These are phyloP conservation scores for Bryum argenteum DNA, from an alignment of 225 moss, liverwort and hornwort species.

Conservation along the genomic window DNA sequence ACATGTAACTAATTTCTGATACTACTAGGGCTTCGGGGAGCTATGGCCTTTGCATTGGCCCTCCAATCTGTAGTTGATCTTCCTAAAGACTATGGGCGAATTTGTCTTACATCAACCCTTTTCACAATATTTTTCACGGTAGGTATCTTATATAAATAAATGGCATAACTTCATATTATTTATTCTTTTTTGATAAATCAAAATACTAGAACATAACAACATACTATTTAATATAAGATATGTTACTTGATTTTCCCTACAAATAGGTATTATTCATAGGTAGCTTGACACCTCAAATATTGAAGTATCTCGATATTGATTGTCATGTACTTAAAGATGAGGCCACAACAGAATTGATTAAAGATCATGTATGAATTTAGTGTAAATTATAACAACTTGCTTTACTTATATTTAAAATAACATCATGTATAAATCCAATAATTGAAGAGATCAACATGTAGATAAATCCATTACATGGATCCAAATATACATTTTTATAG, in stretches of 20 bases:
- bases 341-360: neutral
- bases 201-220: too few species aligned
- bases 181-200: too few species aligned
- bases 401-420: neutral
- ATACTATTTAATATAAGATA: too few species aligned
- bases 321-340: constrained; percentile 52
- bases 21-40: constrained; percentile 75
- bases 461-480: too few species aligned
- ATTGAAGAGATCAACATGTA: too few species aligned
- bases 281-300: constrained; percentile 62
- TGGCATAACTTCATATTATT: too few species aligned
- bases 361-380: constrained; percentile 27
- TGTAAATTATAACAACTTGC: neutral
- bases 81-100: constrained; percentile 79
- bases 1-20: neutral
- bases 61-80: constrained; percentile 77
- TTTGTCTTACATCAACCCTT: constrained; percentile 80
- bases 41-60: constrained; percentile 96
- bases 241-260: too few species aligned
- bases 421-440: neutral
- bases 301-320: constrained; percentile 72
- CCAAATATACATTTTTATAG: too few species aligned
- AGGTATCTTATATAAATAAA: constrained; percentile 21
- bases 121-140: constrained; percentile 97
- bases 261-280: constrained; percentile 74